phyloP scores from a whole-genome alignment of 108 stramenopile genomes.

The Skeletonema potamos region DNA sequence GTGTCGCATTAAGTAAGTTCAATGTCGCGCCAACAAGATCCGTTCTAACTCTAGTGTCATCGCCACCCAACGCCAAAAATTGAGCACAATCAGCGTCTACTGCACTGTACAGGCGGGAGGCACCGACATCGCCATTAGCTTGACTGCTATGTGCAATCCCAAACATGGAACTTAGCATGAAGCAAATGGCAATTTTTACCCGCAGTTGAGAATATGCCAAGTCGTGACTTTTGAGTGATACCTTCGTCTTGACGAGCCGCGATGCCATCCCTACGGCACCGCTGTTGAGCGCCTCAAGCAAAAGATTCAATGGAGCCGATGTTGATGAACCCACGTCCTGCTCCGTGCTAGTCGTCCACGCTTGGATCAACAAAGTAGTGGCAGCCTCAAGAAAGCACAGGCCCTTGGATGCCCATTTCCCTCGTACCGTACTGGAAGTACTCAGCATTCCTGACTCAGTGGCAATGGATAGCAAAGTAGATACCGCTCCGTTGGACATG shows the following conservation, averaged over 20 bases:
- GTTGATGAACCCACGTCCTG: constrained; percentile 31
- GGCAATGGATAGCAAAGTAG: constrained; percentile 47
- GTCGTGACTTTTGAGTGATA: constrained; percentile 64
- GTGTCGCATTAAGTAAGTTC: constrained; percentile 22
- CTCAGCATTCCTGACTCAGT: constrained; percentile 52
- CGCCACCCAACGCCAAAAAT: constrained; percentile 5
- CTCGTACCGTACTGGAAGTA: constrained; percentile 57
- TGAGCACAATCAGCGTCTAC: constrained; percentile 63
- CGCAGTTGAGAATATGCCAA: constrained; percentile 50
- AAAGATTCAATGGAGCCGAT: constrained; percentile 45
- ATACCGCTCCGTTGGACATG: constrained; percentile 57
- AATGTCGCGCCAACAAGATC: constrained; percentile 30
- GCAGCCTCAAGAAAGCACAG: constrained; percentile 70
- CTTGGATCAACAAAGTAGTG: constrained; percentile 57
- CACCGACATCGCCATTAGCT: constrained; percentile 46
- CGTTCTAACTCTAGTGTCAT: constrained; percentile 4
- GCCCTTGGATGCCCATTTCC: constrained; percentile 69
- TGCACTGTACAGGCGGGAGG: constrained; percentile 64
- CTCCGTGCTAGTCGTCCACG: constrained; percentile 53
- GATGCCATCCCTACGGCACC: constrained; percentile 64
- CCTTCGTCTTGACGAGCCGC: constrained; percentile 57
- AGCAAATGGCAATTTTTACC: constrained; percentile 50
- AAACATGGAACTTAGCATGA: constrained; percentile 67
- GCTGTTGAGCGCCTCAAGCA: constrained; percentile 73
- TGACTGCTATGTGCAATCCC: constrained; percentile 63